Evolutionary conservation across 176 grass and related monocot species (phyloP).

Genomic region (Poa annua): DNA sequence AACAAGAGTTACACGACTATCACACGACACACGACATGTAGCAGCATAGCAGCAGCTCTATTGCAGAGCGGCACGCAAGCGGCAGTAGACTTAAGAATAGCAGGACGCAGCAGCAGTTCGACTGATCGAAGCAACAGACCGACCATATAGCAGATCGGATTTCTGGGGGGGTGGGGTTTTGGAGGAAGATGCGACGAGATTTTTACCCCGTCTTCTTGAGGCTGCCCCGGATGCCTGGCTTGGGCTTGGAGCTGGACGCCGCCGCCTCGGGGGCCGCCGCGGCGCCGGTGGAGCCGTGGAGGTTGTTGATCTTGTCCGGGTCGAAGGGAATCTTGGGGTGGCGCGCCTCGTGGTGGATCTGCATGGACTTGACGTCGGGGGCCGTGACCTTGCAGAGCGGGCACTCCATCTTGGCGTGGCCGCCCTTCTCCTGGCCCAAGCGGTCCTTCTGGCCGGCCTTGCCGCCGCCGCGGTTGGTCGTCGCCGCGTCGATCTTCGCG

Average conservation of each 20-base stretch:
- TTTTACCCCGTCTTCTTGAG: conserved; percentile 64
- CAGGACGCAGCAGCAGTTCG: conserved; percentile 12
- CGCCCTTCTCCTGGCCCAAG: conserved; percentile 79
- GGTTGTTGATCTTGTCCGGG: conserved; percentile 73
- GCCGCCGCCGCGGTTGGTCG: conserved; percentile 89
- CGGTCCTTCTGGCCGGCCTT: conserved; percentile 80
- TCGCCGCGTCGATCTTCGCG: conserved; percentile 85
- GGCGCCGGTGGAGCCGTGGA: conserved; percentile 52
- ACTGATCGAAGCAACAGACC: background rate
- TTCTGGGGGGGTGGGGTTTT: background rate
- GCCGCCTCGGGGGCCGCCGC: background rate
- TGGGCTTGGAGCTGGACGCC: conserved; percentile 48
- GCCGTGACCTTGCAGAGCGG: conserved; percentile 76
- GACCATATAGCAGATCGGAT: background rate
- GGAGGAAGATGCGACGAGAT: conserved; percentile 17
- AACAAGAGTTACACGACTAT: conserved; percentile 39
- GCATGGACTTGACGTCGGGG: conserved; percentile 92
- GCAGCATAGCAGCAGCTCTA: conserved; percentile 31
- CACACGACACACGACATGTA: conserved; percentile 44
- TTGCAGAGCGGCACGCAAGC: conserved; percentile 4
- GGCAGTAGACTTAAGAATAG: background rate
- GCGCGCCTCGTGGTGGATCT: conserved; percentile 96
- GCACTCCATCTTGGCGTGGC: conserved; percentile 93
- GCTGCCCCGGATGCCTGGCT: conserved; percentile 83
- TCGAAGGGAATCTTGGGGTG: conserved; percentile 96